These are phyloP conservation scores for Imleria badia DNA, from an alignment of 768 basidiomycete species.

Conservation along the genomic window DNA sequence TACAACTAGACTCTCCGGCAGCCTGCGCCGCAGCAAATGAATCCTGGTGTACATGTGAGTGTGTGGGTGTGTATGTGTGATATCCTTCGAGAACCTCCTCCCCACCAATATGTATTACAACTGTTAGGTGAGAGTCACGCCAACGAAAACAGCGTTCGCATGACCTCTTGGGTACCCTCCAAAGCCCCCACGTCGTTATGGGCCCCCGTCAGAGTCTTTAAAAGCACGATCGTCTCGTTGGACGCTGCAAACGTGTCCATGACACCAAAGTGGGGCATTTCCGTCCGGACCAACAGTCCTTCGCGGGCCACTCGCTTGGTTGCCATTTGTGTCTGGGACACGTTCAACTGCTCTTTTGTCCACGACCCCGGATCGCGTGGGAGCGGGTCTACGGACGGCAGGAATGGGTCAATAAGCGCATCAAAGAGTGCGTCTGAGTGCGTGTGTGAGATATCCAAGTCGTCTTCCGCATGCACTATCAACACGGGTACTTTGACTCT, in stretches of 20 bases:
- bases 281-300: slow-evolving; percentile 43
- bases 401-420: slow-evolving; percentile 58
- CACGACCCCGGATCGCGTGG: slow-evolving; percentile 28
- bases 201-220: slow-evolving; percentile 56
- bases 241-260: slow-evolving; percentile 51
- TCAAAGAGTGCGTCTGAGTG: slow-evolving; percentile 73
- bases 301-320: slow-evolving; percentile 43
- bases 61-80: neutral
- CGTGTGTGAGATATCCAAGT: slow-evolving; percentile 67
- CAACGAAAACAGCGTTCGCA: slow-evolving; percentile 33
- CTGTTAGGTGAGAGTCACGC: neutral
- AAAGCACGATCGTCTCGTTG: slow-evolving; percentile 50
- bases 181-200: slow-evolving; percentile 59
- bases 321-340: slow-evolving; percentile 39
- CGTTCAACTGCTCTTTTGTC: slow-evolving; percentile 45
- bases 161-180: slow-evolving; percentile 70
- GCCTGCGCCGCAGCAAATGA: neutral
- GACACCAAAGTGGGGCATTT: slow-evolving; percentile 49
- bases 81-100: neutral
- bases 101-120: neutral
- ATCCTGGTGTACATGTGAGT: neutral
- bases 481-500: slow-evolving; percentile 66
- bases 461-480: slow-evolving; percentile 73
- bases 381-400: slow-evolving; percentile 49
- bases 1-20: neutral